Conservation (phyloP, 352 stramenopile species). For the Globisporangium spinosum region DNA sequence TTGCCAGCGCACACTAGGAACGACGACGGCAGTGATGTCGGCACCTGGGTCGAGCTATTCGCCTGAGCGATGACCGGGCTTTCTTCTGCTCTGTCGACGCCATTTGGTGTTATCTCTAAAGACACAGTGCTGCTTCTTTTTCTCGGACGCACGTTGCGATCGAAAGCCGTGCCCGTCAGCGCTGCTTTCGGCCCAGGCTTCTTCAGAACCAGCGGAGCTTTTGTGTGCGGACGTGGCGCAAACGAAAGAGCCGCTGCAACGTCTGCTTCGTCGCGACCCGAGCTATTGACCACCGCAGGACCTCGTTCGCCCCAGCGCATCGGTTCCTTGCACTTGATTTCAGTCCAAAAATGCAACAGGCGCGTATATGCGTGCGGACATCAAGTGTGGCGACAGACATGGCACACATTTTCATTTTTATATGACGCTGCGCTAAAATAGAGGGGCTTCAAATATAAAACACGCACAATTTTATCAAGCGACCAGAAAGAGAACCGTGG, state of each 20-base stretch:
- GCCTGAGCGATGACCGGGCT: no score
- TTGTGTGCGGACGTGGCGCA: neutral
- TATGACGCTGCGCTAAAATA: neutral
- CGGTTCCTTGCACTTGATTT: no score
- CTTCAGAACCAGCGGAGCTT: neutral
- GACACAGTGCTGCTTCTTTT: neutral
- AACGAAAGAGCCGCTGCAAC: neutral
- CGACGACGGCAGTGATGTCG: neutral
- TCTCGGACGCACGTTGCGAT: constrained; percentile 2
- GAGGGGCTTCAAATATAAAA: neutral
- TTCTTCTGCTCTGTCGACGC: neutral
- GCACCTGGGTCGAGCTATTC: neutral
- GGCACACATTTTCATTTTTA: neutral
- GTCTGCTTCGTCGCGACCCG: neutral
- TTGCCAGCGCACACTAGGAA: constrained; percentile 17
- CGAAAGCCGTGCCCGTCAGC: constrained; percentile 10
- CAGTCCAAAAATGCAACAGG: neutral
- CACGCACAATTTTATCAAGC: neutral
- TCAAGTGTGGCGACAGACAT: neutral
- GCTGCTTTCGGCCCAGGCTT: neutral
- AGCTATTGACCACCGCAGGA: neutral
- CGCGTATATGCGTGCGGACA: neutral
- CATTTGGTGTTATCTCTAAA: neutral
- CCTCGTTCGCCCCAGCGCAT: constrained; percentile 5
- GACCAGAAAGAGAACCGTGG: no score